phyloP scores from a whole-genome alignment of 1,284 basidiomycete species.

The Hemileia vastatrix region DNA sequence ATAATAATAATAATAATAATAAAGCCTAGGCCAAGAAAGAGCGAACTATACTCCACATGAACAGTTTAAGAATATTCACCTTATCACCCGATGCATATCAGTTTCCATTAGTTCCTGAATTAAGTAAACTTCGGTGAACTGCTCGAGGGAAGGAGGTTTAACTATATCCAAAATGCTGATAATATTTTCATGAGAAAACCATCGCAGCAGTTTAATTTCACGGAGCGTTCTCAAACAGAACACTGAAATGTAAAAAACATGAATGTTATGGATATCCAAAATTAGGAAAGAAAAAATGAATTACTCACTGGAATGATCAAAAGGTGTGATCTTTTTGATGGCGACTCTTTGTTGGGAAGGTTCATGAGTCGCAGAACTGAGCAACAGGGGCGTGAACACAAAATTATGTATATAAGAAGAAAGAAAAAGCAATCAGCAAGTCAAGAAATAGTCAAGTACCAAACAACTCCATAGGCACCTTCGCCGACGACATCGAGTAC shows the following conservation, averaged over 20 bases:
- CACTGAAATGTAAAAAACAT: background rate
- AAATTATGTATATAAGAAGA: background rate
- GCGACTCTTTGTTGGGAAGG: constrained; percentile 21
- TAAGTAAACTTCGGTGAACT: constrained; percentile 35
- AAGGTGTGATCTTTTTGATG: constrained; percentile 24
- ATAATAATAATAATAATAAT: background rate
- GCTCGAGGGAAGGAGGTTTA: constrained; percentile 26
- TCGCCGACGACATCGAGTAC: constrained; percentile 74
- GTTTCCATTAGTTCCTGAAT: constrained; percentile 40
- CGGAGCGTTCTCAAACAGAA: constrained; percentile 22
- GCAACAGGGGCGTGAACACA: background rate
- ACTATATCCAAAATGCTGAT: constrained; percentile 45
- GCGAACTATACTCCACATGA: background rate
- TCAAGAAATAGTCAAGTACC: background rate
- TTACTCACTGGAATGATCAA: constrained; percentile 21
- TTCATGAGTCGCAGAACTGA: constrained; percentile 18
- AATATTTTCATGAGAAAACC: constrained; percentile 88
- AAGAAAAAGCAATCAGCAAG: background rate
- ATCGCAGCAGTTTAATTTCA: constrained; percentile 58
- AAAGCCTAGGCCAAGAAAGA: background rate
- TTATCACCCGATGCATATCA: constrained; percentile 39
- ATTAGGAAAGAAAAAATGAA: background rate
- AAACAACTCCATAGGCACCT: constrained; percentile 58
- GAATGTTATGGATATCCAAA: background rate
- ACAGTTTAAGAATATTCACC: background rate